Conservation (phyloP, 108 stramenopile genomes). For the Skeletonema marinoi region DNA sequence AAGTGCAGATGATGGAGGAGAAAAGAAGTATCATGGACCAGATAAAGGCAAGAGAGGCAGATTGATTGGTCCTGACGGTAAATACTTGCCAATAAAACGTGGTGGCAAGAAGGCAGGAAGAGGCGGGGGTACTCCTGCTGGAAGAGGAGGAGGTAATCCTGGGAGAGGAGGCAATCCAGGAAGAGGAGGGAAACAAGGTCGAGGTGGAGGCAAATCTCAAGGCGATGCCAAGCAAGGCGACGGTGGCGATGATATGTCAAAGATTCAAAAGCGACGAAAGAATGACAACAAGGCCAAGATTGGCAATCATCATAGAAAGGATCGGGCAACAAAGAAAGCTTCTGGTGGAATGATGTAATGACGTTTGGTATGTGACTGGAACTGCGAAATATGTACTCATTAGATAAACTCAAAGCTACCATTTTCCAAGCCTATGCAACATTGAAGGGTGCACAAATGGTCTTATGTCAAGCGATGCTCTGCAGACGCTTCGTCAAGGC, state of each 20-base stretch:
- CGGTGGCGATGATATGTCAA: slow-evolving; percentile 42
- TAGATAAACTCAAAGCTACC: too few relatives aligned
- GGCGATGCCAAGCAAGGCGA: slow-evolving; percentile 2
- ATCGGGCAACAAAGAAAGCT: slow-evolving; percentile 59
- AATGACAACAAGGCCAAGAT: slow-evolving; percentile 70
- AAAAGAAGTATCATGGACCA: slow-evolving; percentile 71
- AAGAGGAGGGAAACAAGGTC: slow-evolving; percentile 1
- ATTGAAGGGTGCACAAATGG: too few relatives aligned
- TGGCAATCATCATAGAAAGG: slow-evolving; percentile 67
- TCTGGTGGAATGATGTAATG: slow-evolving; percentile 38
- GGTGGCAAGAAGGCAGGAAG: slow-evolving; percentile 43
- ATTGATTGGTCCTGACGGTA: slow-evolving; percentile 77
- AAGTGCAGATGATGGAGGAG: slow-evolving; percentile 21
- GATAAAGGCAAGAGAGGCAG: slow-evolving; percentile 88
- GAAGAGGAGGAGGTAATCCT: slow-evolving; percentile 1
- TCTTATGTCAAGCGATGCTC: too few relatives aligned
- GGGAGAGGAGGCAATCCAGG: neutral
- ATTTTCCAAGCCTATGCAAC: too few relatives aligned
- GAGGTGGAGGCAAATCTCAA: slow-evolving; percentile 7
- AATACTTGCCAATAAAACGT: slow-evolving; percentile 59
- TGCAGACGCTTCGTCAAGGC: too few relatives aligned
- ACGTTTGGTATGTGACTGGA: neutral
- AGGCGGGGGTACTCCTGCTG: neutral
- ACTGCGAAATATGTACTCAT: neutral
- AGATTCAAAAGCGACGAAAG: slow-evolving; percentile 67